phyloP scores from a whole-genome alignment of 306 rosid genomes.

The Ormosia semicastrata region DNA sequence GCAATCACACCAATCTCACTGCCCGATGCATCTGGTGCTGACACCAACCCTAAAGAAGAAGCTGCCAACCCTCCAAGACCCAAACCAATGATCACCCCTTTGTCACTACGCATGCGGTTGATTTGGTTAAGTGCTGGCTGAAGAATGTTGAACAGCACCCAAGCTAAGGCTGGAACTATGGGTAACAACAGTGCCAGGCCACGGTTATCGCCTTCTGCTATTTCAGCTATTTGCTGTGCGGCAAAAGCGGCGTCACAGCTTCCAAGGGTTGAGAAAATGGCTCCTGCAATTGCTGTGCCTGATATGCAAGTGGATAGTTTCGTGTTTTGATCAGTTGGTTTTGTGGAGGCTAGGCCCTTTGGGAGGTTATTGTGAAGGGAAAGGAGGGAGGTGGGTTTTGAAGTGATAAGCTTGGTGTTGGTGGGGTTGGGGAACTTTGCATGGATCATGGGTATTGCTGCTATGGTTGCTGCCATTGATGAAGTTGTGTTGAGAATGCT shows the following conservation, averaged over 20 bases:
- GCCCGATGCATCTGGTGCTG: conserved; percentile 55
- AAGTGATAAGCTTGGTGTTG: conserved; percentile 29
- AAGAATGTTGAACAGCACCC: conserved; percentile 90
- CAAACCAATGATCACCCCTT: conserved; percentile 56
- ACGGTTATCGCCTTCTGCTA: conserved; percentile 84
- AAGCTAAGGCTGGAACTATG: conserved; percentile 71
- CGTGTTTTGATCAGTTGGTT: not conserved
- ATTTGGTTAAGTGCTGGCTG: conserved; percentile 90
- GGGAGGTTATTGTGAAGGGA: conserved; percentile 57
- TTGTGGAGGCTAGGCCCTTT: conserved; percentile 37
- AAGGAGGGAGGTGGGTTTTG: conserved; percentile 52
- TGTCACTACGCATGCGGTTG: conserved; percentile 63
- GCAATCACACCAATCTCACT: conserved; percentile 54
- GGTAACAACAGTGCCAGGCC: conserved; percentile 77
- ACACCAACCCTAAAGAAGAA: conserved; percentile 35
- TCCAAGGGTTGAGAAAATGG: conserved; percentile 63
- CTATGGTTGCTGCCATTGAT: conserved; percentile 83
- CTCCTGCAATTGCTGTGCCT: conserved; percentile 78
- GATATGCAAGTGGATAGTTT: conserved; percentile 29
- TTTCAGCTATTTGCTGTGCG: conserved; percentile 67
- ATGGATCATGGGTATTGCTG: conserved; percentile 72
- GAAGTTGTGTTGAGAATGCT: not conserved
- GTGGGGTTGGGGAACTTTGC: conserved; percentile 52
- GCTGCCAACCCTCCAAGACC: conserved; percentile 70
- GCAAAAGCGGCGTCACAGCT: conserved; percentile 65